Evolutionary conservation across 495 filamentous ascomycete species (phyloP).

Genomic region (Podospora comata): DNA sequence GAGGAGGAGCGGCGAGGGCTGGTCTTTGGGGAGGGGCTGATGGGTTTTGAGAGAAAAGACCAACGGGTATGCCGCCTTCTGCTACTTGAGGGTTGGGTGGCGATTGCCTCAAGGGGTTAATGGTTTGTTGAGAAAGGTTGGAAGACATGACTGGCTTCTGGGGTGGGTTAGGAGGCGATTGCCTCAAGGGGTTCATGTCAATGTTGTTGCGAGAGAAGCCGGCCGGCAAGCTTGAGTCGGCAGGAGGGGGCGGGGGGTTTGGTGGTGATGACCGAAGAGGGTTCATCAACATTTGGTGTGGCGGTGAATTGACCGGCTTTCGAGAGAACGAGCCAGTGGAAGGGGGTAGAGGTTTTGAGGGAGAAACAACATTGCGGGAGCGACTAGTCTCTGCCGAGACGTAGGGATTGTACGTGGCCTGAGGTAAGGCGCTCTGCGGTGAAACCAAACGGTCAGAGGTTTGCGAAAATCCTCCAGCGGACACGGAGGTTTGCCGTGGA

Average conservation of each 20-base stretch:
- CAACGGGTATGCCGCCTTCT: neutral
- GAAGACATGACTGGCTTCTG: neutral
- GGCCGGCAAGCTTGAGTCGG: neutral
- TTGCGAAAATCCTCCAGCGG: neutral
- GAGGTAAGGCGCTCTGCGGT: neutral
- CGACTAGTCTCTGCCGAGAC: constrained; percentile 2
- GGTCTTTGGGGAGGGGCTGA: neutral
- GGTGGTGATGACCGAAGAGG: neutral
- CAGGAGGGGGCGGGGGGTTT: neutral
- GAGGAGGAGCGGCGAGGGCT: neutral
- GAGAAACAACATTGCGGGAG: neutral
- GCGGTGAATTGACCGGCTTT: constrained; percentile 12
- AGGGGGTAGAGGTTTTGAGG: neutral
- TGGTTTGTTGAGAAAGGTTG: neutral
- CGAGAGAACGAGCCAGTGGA: neutral
- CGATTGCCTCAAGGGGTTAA: constrained; percentile 4
- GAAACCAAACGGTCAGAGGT: neutral
- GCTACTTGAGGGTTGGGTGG: constrained; percentile 8
- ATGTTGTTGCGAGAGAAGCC: constrained; percentile 7
- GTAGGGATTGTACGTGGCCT: neutral
- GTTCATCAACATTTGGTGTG: neutral
- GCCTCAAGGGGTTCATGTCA: neutral
- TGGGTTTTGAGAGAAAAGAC: neutral
- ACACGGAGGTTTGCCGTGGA: neutral
- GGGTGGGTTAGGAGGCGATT: constrained; percentile 6